phyloP scores from a whole-genome alignment of 1,284 basidiomycete genomes.

The Stygiomarasmius scandens region DNA sequence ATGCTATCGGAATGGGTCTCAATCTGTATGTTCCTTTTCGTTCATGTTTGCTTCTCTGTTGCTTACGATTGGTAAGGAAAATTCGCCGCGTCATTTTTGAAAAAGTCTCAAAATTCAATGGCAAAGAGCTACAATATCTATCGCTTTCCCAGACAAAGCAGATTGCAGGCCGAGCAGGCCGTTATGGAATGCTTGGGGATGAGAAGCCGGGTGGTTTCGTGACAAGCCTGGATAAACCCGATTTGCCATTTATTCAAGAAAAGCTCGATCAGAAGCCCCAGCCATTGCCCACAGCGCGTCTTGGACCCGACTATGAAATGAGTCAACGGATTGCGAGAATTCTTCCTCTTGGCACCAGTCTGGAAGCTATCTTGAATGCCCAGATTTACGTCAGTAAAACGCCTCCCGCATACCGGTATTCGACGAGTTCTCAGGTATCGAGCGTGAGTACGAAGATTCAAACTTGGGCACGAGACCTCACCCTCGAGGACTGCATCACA shows the following conservation, averaged over 20 bases:
- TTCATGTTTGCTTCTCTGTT: not conserved
- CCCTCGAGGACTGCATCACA: slow-evolving; percentile 19
- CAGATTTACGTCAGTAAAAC: slow-evolving; percentile 51
- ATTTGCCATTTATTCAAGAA: slow-evolving; percentile 65
- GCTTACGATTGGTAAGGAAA: slow-evolving; percentile 55
- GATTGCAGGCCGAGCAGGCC: slow-evolving; percentile 94
- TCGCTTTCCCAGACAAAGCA: slow-evolving; percentile 90
- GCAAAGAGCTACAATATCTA: slow-evolving; percentile 54
- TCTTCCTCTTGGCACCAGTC: slow-evolving; percentile 29
- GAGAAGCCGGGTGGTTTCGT: slow-evolving; percentile 60
- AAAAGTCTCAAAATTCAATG: slow-evolving; percentile 75
- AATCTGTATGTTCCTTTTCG: slow-evolving; percentile 70
- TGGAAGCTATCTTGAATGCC: slow-evolving; percentile 46
- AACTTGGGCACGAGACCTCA: slow-evolving; percentile 37
- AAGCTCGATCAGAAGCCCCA: slow-evolving; percentile 43
- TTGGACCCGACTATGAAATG: slow-evolving; percentile 31
- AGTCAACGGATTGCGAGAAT: slow-evolving; percentile 27
- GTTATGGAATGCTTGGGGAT: slow-evolving; percentile 75
- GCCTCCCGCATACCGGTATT: slow-evolving; percentile 48
- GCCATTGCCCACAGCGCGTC: slow-evolving; percentile 35
- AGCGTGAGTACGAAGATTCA: slow-evolving; percentile 46
- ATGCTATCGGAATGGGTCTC: slow-evolving; percentile 96
- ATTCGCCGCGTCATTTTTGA: slow-evolving; percentile 92
- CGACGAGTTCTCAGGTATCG: slow-evolving; percentile 28
- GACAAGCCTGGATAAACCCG: slow-evolving; percentile 72